Evolutionary conservation across 192 early-diverging fungal genomes (phyloP).

Genomic region (Podila verticillata): DNA sequence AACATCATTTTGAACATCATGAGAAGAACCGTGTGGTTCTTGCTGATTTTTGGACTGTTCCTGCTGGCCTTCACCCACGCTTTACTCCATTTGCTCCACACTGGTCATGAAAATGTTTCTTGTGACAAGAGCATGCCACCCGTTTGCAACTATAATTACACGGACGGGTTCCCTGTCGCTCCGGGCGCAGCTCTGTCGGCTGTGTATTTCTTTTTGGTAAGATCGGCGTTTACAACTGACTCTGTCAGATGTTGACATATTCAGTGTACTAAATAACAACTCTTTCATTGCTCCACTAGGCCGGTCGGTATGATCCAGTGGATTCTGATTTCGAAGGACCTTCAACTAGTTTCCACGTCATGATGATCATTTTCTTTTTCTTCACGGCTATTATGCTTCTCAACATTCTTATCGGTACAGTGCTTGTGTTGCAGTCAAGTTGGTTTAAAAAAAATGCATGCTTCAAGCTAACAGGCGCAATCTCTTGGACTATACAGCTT

Average conservation of each 20-base stretch:
- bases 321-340: not conserved
- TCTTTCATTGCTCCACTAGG: slow-evolving; percentile 11
- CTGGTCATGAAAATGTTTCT: not conserved
- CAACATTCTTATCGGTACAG: slow-evolving; percentile 46
- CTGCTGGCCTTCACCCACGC: slow-evolving; percentile 40
- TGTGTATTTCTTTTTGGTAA: slow-evolving; percentile 42
- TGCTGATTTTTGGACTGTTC: slow-evolving; percentile 34
- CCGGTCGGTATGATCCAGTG: slow-evolving; percentile 38
- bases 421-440: too few relatives aligned
- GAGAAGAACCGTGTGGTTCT: slow-evolving; percentile 28
- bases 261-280: not conserved
- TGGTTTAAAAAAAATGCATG: not conserved
- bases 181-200: slow-evolving; percentile 16
- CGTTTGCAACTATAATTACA: not conserved
- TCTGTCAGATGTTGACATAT: not conserved
- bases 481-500: slow-evolving; percentile 7
- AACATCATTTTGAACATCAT: slow-evolving; percentile 45
- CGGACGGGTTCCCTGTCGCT: not conserved
- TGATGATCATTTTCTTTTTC: slow-evolving; percentile 51
- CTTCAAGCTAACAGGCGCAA: too few relatives aligned
- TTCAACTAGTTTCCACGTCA: slow-evolving; percentile 27
- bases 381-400: slow-evolving; percentile 40
- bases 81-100: slow-evolving; percentile 30
- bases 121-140: not conserved
- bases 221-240: not conserved